phyloP scores from a whole-genome alignment of 371 early-diverging fungal genomes.

The Basidiobolus meristosporus region DNA sequence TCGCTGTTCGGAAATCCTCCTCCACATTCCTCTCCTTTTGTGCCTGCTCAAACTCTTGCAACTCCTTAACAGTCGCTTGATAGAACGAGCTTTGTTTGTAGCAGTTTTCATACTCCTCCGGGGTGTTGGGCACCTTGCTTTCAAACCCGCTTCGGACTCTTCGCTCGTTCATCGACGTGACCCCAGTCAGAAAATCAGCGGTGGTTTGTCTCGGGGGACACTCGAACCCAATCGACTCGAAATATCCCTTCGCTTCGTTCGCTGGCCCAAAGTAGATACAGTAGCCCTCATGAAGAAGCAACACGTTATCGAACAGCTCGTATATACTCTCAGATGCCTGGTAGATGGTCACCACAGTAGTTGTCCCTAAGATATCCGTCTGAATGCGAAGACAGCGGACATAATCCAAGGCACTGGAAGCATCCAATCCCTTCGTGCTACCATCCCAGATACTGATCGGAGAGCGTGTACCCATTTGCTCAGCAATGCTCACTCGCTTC shows the following conservation, averaged over 20 bases:
- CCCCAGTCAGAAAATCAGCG: conserved; percentile 51
- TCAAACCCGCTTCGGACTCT: conserved; percentile 26
- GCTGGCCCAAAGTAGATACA: conserved; percentile 57
- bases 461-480: conserved; percentile 61
- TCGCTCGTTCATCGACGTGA: conserved; percentile 38
- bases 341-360: conserved; percentile 41
- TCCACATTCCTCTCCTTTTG: conserved; percentile 7
- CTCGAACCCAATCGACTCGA: conserved; percentile 37
- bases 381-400: conserved; percentile 41
- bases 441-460: conserved; percentile 70
- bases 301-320: conserved; percentile 49
- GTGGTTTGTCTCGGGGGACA: conserved; percentile 55
- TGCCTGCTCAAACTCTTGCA: conserved; percentile 16
- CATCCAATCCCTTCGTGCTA: conserved; percentile 77
- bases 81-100: conserved; percentile 17
- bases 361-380: conserved; percentile 34
- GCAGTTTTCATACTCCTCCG: conserved; percentile 18
- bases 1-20: conserved; percentile 21
- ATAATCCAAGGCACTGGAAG: conserved; percentile 68
- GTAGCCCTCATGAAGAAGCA: conserved; percentile 46
- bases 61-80: conserved; percentile 10
- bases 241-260: conserved; percentile 33
- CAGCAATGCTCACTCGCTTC: conserved; percentile 73
- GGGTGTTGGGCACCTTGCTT: conserved; percentile 15
- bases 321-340: conserved; percentile 58